Conservation (phyloP, 176 grass and related monocot species). For the Oryza rufipogon region DNA sequence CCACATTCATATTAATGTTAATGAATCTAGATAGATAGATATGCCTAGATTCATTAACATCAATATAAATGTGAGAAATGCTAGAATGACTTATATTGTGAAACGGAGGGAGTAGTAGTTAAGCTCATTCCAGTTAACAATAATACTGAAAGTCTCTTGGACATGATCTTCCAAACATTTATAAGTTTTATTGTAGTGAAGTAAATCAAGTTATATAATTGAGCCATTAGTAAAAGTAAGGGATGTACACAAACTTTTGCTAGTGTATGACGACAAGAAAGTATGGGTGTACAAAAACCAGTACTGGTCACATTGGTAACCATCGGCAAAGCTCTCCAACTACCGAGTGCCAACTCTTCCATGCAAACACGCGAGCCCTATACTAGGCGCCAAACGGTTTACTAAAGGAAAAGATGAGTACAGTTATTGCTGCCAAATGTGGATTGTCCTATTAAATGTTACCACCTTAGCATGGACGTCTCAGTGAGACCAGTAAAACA, state of each 20-base stretch:
- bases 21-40: too few relatives aligned
- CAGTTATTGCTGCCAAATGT: not conserved
- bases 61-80: too few relatives aligned
- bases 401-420: not conserved
- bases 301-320: not conserved
- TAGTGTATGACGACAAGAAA: not conserved
- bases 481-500: not conserved
- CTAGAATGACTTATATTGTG: too few relatives aligned
- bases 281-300: not conserved
- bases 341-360: not conserved
- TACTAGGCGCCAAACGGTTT: not conserved
- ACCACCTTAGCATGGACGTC: not conserved
- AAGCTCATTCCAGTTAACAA: not conserved
- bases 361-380: not conserved
- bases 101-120: not conserved
- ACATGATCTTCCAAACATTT: conserved; percentile 11
- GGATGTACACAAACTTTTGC: not conserved
- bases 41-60: too few relatives aligned
- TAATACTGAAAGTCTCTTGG: not conserved
- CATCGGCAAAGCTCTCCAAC: not conserved
- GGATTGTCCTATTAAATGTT: not conserved
- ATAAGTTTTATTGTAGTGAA: not conserved
- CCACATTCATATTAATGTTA: too few relatives aligned
- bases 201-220: not conserved
- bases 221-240: not conserved